Evolutionary conservation across 192 early-diverging fungal genomes (phyloP), one percentile per base, ranked within the genome.

Genomic region (Allomyces arbusculus): DNA sequence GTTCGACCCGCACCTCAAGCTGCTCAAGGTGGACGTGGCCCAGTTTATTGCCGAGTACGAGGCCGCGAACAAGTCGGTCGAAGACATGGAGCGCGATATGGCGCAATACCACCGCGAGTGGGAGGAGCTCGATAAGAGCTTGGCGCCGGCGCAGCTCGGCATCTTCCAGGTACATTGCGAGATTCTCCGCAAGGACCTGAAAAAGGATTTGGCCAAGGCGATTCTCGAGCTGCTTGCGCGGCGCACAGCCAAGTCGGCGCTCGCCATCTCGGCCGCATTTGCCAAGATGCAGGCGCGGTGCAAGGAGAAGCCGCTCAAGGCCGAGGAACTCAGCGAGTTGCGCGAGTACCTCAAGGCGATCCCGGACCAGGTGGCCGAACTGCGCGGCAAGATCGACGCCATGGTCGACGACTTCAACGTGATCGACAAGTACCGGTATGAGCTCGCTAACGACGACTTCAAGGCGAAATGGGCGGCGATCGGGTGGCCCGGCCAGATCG

Each of bases 101-200:
- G 97, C 95, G 20, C 83, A 82, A 44, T 87, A 84, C 61, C 82
- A 80, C 22, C 82, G 97, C 26, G 83, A 71, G 28, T 83, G 87
- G 40, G 97, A 91, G 75, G 91, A 93, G 72, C 82, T 80, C 28
- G 83, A 90, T 25, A 77, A 92, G 20, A 82, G 78, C 19, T 80
- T 89, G 61, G 74, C 91, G 28, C 84, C 87, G 66, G 88, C 88
- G 62, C 87, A 85, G 71, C 83, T 97, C 8, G 80, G 84, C 70
- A 81, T 87, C 12, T 95, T 95, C 33, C 92, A 94, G 73, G 90
- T 91, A 72, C 92, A 94, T 0, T 77, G 98, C 26, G 89, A 92
- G 67, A 79, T 99, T 61, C 94, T 91, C 19, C 76, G 74, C 19
- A 69, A 77, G 20, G 50, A 58, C 12, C 44, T 72, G 58, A 74